Evolutionary conservation across 495 filamentous ascomycete species (phyloP).

Genomic region (Bacidia rubella): DNA sequence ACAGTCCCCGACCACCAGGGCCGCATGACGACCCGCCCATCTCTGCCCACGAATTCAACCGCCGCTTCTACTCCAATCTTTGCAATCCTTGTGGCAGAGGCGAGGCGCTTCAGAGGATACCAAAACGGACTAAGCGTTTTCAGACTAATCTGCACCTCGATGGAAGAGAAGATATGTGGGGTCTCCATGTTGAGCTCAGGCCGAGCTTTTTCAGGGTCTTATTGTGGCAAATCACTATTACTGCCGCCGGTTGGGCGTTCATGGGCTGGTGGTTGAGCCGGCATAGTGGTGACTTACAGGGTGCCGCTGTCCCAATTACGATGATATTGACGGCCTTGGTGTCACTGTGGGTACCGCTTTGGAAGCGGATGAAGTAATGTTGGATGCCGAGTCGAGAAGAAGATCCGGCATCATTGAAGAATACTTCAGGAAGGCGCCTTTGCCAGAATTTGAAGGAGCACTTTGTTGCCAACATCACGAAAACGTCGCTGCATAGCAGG

Average conservation of each 20-base stretch:
- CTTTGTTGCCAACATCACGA: too few relatives aligned
- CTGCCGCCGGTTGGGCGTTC: conserved; percentile 2
- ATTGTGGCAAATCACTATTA: conserved; percentile 8
- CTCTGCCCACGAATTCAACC: conserved; percentile 17
- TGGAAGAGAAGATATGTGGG: conserved; percentile 10
- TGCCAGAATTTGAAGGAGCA: too few relatives aligned
- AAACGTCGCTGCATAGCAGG: too few relatives aligned
- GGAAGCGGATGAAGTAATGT: conserved; percentile 1
- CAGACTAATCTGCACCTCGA: conserved; percentile 9
- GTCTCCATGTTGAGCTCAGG: conserved; percentile 5
- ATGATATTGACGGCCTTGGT: background rate
- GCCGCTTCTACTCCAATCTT: conserved; percentile 19
- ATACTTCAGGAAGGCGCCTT: too few relatives aligned
- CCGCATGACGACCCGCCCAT: conserved; percentile 16
- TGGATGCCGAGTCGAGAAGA: background rate
- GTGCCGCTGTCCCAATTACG: background rate
- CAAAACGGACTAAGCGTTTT: conserved; percentile 6
- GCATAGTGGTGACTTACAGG: conserved; percentile 2
- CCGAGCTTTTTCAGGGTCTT: conserved; percentile 4
- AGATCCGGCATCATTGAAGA: background rate
- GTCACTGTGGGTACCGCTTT: conserved; percentile 1
- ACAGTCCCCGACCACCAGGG: conserved; percentile 5
- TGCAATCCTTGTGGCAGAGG: conserved; percentile 6
- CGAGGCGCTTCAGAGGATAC: conserved; percentile 5
- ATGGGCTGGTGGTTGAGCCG: conserved; percentile 3